phyloP scores from a whole-genome alignment of 2,329 filamentous ascomycete species.

The Fusarium coicis region DNA sequence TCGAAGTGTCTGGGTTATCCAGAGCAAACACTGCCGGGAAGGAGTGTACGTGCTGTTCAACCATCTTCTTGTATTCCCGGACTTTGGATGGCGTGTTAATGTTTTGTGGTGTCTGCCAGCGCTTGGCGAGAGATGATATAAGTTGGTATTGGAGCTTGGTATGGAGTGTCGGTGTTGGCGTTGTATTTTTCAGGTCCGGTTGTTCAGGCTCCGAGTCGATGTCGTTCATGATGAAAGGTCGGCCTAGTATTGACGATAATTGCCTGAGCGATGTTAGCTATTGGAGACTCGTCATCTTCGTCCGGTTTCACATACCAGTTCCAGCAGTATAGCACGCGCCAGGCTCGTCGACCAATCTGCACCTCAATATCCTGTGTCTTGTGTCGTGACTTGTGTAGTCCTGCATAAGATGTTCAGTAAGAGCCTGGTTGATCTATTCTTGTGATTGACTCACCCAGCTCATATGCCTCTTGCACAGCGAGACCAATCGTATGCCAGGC shows the following conservation, averaged over 20 bases:
- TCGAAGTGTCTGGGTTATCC: neutral
- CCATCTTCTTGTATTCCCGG: neutral
- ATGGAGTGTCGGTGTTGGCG: slow-evolving; percentile 1
- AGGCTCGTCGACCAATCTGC: slow-evolving; percentile 8
- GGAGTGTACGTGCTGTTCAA: neutral
- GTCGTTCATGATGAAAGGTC: slow-evolving; percentile 12
- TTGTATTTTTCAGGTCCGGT: accelerated
- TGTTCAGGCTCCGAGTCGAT: slow-evolving; percentile 1
- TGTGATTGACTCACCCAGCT: neutral
- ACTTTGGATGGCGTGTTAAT: neutral
- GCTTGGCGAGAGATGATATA: slow-evolving; percentile 6
- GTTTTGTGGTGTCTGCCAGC: slow-evolving; percentile 12
- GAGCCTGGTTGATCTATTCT: accelerated
- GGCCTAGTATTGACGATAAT: neutral
- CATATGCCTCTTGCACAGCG: slow-evolving; percentile 16
- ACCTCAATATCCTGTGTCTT: neutral
- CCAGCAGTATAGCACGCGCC: slow-evolving; percentile 13
- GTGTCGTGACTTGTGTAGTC: neutral
- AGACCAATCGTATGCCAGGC: slow-evolving; percentile 10
- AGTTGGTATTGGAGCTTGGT: slow-evolving; percentile 15
- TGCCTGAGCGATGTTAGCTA: neutral
- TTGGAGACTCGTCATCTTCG: accelerated
- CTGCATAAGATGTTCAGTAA: neutral
- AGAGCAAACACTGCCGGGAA: neutral
- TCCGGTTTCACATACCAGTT: neutral